Percentiles rank a stretch among this genome's conserved stretches.
Conservation (phyloP, 768 basidiomycete species). For the Trametes gibbosa region DNA sequence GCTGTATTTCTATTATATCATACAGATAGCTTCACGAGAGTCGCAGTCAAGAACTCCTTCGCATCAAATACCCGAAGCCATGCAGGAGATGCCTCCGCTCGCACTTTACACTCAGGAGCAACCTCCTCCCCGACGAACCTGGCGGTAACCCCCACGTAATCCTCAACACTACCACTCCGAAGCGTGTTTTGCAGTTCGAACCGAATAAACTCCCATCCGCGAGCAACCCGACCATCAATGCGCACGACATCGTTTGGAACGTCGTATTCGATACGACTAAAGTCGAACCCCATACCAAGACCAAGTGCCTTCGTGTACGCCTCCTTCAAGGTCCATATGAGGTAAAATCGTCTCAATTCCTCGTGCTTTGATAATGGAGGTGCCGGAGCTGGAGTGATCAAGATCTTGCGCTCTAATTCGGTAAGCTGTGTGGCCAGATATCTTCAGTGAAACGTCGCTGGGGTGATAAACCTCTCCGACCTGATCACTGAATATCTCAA, state of each 20-base stretch:
- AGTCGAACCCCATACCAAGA: constrained; percentile 78
- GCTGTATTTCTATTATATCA: not conserved
- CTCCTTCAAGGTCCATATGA: constrained; percentile 90
- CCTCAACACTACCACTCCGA: constrained; percentile 39
- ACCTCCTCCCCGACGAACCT: constrained; percentile 49
- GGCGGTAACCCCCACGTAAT: constrained; percentile 68
- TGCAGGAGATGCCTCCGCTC: not conserved
- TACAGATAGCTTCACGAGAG: constrained; percentile 6
- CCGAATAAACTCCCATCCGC: constrained; percentile 68
- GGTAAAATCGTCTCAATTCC: constrained; percentile 64
- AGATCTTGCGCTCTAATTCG: constrained; percentile 31
- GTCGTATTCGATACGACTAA: constrained; percentile 72
- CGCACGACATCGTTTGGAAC: constrained; percentile 46
- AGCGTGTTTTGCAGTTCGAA: constrained; percentile 41
- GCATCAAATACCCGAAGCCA: constrained; percentile 25
- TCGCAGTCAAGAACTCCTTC: constrained; percentile 17
- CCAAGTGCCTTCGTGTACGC: constrained; percentile 90
- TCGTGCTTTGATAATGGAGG: constrained; percentile 45
- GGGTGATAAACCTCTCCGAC: constrained; percentile 33
- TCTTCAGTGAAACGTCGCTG: not conserved
- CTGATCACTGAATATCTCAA: constrained; percentile 63
- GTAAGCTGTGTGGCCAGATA: constrained; percentile 36
- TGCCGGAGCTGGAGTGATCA: constrained; percentile 30
- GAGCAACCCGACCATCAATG: constrained; percentile 55
- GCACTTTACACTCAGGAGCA: constrained; percentile 12